Evolutionary conservation across 176 grass and related monocot species (phyloP).

Genomic region (Tillandsia leiboldiana): DNA sequence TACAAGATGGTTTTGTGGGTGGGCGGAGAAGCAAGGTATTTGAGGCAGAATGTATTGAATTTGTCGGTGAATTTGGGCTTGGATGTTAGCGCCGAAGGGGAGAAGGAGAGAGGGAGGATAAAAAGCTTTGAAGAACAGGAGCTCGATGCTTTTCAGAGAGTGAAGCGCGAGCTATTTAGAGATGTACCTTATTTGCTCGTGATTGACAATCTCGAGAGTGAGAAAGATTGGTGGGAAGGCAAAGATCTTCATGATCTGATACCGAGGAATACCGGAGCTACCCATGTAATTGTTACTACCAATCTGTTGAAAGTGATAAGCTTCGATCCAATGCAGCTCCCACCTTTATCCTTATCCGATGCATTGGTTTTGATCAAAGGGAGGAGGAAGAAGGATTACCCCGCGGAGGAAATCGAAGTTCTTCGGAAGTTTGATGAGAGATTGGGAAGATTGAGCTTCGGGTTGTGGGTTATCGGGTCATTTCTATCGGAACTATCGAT

Average conservation of each 20-base stretch:
- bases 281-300: slow-evolving; percentile 72
- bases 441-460: slow-evolving; percentile 78
- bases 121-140: slow-evolving; percentile 96
- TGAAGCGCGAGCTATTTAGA: slow-evolving; percentile 84
- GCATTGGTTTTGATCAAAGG: slow-evolving; percentile 68
- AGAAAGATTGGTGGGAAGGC: slow-evolving; percentile 99
- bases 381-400: slow-evolving; percentile 71
- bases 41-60: slow-evolving; percentile 91
- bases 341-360: slow-evolving; percentile 51
- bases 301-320: slow-evolving; percentile 66
- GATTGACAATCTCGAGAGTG: slow-evolving; percentile 89
- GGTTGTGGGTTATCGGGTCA: slow-evolving; percentile 67
- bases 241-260: slow-evolving; percentile 98
- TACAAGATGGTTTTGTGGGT: slow-evolving; percentile 98
- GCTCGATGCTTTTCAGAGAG: slow-evolving; percentile 77
- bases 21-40: slow-evolving; percentile 71
- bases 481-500: slow-evolving; percentile 82
- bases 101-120: slow-evolving; percentile 86
- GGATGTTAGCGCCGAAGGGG: slow-evolving; percentile 81
- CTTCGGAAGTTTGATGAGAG: slow-evolving; percentile 80
- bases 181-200: slow-evolving; percentile 91
- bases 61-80: slow-evolving; percentile 63
- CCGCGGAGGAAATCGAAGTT: slow-evolving; percentile 52
- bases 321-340: slow-evolving; percentile 81
- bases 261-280: slow-evolving; percentile 79